These are phyloP conservation scores for Schwanniomyces occidentalis DNA, from an alignment of 805 yeast genomes.

Conservation along the genomic window DNA sequence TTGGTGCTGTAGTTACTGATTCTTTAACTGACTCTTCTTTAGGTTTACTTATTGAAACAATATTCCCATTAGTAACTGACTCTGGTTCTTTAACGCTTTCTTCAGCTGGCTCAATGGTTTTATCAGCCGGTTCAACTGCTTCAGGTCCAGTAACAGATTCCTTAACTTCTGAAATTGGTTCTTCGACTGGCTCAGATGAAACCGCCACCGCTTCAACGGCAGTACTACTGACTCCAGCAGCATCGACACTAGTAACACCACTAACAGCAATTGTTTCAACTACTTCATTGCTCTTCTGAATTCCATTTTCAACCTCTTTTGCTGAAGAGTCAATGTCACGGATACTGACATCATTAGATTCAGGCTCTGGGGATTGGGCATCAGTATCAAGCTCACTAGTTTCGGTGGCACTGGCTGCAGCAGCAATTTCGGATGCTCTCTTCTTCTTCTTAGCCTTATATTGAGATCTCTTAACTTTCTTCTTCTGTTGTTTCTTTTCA, in stretches of 20 bases:
- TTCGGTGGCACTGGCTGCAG: conserved; percentile 13
- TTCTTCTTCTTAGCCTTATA: conserved; percentile 44
- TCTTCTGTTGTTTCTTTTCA: conserved; percentile 42
- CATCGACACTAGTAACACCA: conserved; percentile 2
- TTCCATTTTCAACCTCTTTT: too few species aligned
- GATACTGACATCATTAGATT: too few species aligned
- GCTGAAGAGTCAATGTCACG: too few species aligned
- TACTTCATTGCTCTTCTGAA: background rate
- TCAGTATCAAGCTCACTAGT: conserved; percentile 18
- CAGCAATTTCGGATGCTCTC: conserved; percentile 17
- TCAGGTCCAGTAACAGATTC: conserved; percentile 7
- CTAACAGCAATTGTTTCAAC: conserved; percentile 7
- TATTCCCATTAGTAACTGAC: too few species aligned
- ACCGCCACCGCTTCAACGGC: conserved; percentile 15
- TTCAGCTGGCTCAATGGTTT: conserved; percentile 16
- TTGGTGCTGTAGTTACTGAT: conserved; percentile 11
- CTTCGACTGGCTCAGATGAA: conserved; percentile 9
- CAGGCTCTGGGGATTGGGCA: conserved; percentile 10
- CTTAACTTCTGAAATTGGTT: conserved; percentile 10
- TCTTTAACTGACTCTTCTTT: too few species aligned
- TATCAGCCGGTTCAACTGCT: conserved; percentile 14
- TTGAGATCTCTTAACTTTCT: conserved; percentile 44
- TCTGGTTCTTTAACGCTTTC: conserved; percentile 8
- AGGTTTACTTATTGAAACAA: too few species aligned
- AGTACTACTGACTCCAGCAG: conserved; percentile 5